Conservation (phyloP, 2,329 filamentous ascomycete genomes). For the Trichoderma guizhouense region DNA sequence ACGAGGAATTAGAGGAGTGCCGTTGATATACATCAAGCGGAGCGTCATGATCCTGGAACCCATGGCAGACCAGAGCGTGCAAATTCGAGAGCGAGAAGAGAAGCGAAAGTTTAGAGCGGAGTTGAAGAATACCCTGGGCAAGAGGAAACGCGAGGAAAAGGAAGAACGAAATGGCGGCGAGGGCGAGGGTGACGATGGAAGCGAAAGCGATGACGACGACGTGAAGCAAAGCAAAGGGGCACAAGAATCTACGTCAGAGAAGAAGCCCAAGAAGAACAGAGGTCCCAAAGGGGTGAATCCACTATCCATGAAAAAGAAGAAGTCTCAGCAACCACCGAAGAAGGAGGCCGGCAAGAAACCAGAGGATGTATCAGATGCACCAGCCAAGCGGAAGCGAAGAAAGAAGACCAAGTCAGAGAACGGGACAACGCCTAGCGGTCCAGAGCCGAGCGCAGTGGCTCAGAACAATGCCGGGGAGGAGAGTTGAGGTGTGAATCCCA, state of each 20-base stretch:
- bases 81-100: conserved; percentile 65
- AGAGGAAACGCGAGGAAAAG: conserved; percentile 50
- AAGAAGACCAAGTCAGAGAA: conserved; percentile 29
- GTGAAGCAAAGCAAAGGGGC: conserved; percentile 25
- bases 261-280: conserved; percentile 33
- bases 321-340: conserved; percentile 25
- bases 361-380: conserved; percentile 25
- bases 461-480: conserved; percentile 22
- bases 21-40: conserved; percentile 73
- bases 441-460: conserved; percentile 15
- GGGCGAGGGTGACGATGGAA: conserved; percentile 34
- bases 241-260: conserved; percentile 25
- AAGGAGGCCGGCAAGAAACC: conserved; percentile 24
- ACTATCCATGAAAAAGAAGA: conserved; percentile 63
- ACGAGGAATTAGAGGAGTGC: conserved; percentile 67
- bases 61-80: conserved; percentile 66
- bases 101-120: conserved; percentile 70
- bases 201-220: conserved; percentile 24
- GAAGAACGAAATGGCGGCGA: conserved; percentile 33
- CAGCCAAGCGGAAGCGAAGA: conserved; percentile 32
- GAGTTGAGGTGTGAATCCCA: conserved; percentile 16
- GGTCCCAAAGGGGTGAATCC: conserved; percentile 70
- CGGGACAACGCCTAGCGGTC: conserved; percentile 20
- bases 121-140: conserved; percentile 51
- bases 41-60: conserved; percentile 71